A percentile compares a stretch with the other conserved stretches of the same genome.
These are phyloP conservation scores for Xylaria castorea DNA, from an alignment of 495 filamentous ascomycete species.

Conservation along the genomic window DNA sequence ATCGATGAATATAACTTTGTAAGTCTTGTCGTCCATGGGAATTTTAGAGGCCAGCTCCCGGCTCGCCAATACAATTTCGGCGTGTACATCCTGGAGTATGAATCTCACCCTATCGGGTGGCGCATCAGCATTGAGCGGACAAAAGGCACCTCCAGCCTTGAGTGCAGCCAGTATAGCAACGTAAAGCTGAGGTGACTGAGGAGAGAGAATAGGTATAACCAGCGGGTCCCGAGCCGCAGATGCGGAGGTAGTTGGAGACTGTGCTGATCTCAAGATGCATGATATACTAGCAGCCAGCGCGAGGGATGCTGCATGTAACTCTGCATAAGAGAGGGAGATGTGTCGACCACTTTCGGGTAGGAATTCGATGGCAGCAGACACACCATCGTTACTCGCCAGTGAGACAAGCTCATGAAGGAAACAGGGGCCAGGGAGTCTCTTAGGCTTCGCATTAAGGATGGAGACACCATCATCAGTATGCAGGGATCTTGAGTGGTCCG, in stretches of 20 bases:
- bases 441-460: constrained; percentile 66
- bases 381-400: constrained; percentile 21
- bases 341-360: constrained; percentile 52
- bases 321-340: constrained; percentile 59
- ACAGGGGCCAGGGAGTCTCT: constrained; percentile 60
- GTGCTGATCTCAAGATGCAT: constrained; percentile 32
- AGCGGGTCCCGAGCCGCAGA: constrained; percentile 35
- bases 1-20: constrained; percentile 39
- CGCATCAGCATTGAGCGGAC: constrained; percentile 74
- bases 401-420: constrained; percentile 70
- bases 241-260: neutral
- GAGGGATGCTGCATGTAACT: constrained; percentile 64
- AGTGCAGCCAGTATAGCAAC: constrained; percentile 73
- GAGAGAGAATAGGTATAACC: constrained; percentile 75
- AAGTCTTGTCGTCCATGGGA: constrained; percentile 29
- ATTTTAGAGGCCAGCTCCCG: constrained; percentile 43
- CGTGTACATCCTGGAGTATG: constrained; percentile 71
- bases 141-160: constrained; percentile 80
- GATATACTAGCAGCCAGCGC: constrained; percentile 58
- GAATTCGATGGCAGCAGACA: constrained; percentile 67
- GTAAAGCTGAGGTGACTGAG: constrained; percentile 75
- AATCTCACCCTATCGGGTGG: constrained; percentile 76
- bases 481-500: constrained; percentile 15
- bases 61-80: constrained; percentile 61
- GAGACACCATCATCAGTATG: constrained; percentile 52